Base-by-base conservation (phyloP, 768 basidiomycete genomes). In the Kwoniella sp. region DNA sequence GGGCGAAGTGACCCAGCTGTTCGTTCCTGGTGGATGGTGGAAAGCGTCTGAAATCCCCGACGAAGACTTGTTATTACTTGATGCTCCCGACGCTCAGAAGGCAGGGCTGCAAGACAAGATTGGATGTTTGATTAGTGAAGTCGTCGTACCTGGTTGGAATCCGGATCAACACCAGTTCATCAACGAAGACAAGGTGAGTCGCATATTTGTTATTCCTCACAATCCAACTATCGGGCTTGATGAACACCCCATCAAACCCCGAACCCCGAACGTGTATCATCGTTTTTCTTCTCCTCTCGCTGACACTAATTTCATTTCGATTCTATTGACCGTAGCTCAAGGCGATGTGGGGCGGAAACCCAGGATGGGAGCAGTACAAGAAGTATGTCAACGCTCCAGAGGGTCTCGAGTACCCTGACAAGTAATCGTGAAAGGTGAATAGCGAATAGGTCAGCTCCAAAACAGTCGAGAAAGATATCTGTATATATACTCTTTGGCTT, bases 101-200 rank as follows among this genome's bases (percentile, higher is more conserved):
- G 61, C 59, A 15, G 63, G 44, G 17, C 74, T 81, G 36, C 61
- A 69, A 61, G 72, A 80, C 49, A 60, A 40, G 33, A 78, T 79
- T 0, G 83, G 85, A 4, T 86, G 85, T 65, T 74, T 88, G 58
- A 85, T 88, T 66, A 84, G 83, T 19, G 85, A 87, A 77, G 83
- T 87, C 4, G 85, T 86, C n/a, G 83, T 85, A 12, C 85, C 86
- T 0, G 85, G 74, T 37, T 77, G 76, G 76, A 68, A 55, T 22
- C 64, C 69, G n/a, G 73, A 72, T 13, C 76, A 77, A 48, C 71
- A 75, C 55, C 55, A 63, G 56, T 77, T 75, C 55, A 37, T 77
- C 24, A 64, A 68, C 22, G 64, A 67, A 49, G 68, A 71, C 37
- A 73, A 73, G 66, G 76, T 77, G 48, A 60, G 71, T 65, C 3